phyloP scores from a whole-genome alignment of 2,329 filamentous ascomycete species.

The Aspergillus cejpii region DNA sequence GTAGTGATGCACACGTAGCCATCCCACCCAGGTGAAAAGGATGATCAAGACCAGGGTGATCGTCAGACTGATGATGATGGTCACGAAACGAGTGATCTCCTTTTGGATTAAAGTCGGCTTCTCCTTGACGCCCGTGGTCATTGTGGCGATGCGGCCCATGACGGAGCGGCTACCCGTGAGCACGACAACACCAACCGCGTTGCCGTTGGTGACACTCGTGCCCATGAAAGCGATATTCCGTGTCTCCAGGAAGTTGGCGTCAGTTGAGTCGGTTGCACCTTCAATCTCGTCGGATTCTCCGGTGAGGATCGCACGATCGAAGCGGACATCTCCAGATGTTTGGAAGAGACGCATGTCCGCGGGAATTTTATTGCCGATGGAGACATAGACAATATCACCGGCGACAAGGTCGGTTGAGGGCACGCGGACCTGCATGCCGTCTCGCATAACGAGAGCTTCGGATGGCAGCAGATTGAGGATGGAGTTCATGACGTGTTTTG shows the following conservation, averaged over 20 bases:
- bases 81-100: constrained; percentile 66
- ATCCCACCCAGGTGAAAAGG: constrained; percentile 55
- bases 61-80: constrained; percentile 64
- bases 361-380: constrained; percentile 66
- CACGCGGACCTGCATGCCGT: constrained; percentile 49
- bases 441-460: constrained; percentile 60
- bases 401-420: constrained; percentile 61
- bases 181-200: constrained; percentile 61
- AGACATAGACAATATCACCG: constrained; percentile 63
- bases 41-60: constrained; percentile 52
- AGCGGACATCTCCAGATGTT: constrained; percentile 63
- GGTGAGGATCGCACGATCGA: constrained; percentile 69
- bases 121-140: constrained; percentile 64
- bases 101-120: constrained; percentile 64
- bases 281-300: constrained; percentile 63
- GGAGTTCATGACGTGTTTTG: constrained; percentile 68
- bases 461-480: constrained; percentile 73
- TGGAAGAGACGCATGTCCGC: constrained; percentile 67
- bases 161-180: constrained; percentile 66
- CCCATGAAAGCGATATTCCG: constrained; percentile 70
- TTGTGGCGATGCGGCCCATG: constrained; percentile 67
- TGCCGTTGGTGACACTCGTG: constrained; percentile 67
- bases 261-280: constrained; percentile 58
- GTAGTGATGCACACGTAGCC: constrained; percentile 59
- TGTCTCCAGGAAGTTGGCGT: constrained; percentile 71